Percentiles rank a stretch among this genome's conserved stretches.
Conservation (phyloP, 2,329 filamentous ascomycete genomes). For the Colletotrichum echinochloae region DNA sequence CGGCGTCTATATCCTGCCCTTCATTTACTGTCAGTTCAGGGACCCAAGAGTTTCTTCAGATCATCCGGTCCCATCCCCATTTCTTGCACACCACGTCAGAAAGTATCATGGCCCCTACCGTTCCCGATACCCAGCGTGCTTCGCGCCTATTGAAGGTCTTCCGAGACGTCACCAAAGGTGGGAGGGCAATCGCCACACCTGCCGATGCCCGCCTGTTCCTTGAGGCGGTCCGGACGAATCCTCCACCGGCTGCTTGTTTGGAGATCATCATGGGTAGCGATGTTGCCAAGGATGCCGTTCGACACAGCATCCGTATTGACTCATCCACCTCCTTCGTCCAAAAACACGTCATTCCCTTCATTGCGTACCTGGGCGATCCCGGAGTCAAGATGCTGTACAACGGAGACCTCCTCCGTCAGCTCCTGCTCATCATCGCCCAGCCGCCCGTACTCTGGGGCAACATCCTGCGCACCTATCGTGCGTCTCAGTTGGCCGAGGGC, state of each 20-base stretch:
- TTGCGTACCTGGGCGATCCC: slow-evolving; percentile 55
- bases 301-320: slow-evolving; percentile 45
- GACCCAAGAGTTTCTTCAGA: no score
- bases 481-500: slow-evolving; percentile 45
- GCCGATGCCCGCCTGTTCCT: slow-evolving; percentile 46
- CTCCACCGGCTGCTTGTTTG: slow-evolving; percentile 43
- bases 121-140: slow-evolving; percentile 6
- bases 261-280: slow-evolving; percentile 45
- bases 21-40: not conserved
- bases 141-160: slow-evolving; percentile 40
- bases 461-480: slow-evolving; percentile 53
- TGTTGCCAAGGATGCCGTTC: slow-evolving; percentile 43
- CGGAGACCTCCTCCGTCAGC: slow-evolving; percentile 60
- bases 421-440: slow-evolving; percentile 60
- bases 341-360: slow-evolving; percentile 49
- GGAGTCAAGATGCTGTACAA: slow-evolving; percentile 60
- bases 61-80: no score
- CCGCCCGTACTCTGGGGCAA: slow-evolving; percentile 65
- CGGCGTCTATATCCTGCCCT: not conserved
- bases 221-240: slow-evolving; percentile 42
- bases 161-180: slow-evolving; percentile 37
- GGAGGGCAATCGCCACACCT: slow-evolving; percentile 15
- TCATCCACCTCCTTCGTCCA: slow-evolving; percentile 47
- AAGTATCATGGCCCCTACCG: slow-evolving; percentile 2
- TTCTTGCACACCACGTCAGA: not conserved